Evolutionary conservation across 345 rosid genomes (phyloP), one percentile per base, ranked within the genome.

Genomic region (Camelina laxa): DNA sequence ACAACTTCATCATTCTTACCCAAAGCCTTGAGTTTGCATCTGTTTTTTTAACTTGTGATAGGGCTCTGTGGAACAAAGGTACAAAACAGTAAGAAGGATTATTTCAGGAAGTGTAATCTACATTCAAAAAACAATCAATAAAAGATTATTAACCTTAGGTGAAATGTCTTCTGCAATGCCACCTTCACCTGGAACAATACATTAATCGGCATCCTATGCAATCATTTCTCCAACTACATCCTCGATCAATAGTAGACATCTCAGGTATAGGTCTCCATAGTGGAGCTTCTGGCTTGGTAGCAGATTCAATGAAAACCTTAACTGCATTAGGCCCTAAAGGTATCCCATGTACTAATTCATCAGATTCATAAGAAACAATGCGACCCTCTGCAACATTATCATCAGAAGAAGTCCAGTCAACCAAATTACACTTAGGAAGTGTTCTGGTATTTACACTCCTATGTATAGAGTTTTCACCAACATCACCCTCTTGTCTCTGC

Each of bases 391-490:
- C 22, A 7, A 63, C 35, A 42, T 2, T 64, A 1, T 9, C 69
- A 33, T 66, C 20, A 7, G 0, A 0, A 17, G 4, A 41, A 2
- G 31, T 3, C 70, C 59, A 66, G 9, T 66, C 58, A 17, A 66
- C 59, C 31, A 66, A 11, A 13, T 3, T 7, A 66, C 59, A 66
- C 20, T 35, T 66, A 4, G 59, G 47, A 35, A 66, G 70, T 66
- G 47, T 3, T 35, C 0, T 49, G 12, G 59, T 66, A 0, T 66
- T 50, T 17, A 50, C 70, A 50, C 47, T 49, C 45, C 5, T 14
- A 42, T 42, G 38, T 14, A 42, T 41, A 2, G 17, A 22, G 19
- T 61, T 41, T 38, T 41, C 30, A 61, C 35, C 50, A n/a, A n/a
- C n/a, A n/a, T n/a, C n/a, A n/a, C n/a, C n/a, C n/a, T n/a, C n/a